Conservation (phyloP, 768 basidiomycete species). For the Boletellus emodensis region DNA sequence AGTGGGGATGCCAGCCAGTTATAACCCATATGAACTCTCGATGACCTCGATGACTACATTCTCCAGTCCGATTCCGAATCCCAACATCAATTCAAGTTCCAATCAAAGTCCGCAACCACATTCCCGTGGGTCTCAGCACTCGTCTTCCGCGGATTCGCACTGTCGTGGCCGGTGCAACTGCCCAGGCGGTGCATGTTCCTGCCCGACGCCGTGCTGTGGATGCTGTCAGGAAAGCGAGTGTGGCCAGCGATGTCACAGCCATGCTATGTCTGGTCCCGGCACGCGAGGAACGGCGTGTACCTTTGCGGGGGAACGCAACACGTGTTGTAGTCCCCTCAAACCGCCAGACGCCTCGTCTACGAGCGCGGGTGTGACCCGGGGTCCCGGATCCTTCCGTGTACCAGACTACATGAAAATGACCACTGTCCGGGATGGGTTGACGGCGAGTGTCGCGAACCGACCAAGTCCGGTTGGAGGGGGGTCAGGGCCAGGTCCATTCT, state of each 20-base stretch:
- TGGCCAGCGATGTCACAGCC: constrained; percentile 20
- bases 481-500: constrained; percentile 12
- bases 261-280: constrained; percentile 1
- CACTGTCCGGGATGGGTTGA: constrained; percentile 24
- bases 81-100: constrained; percentile 5
- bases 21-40: constrained; percentile 31
- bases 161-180: constrained; percentile 35
- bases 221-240: constrained; percentile 31
- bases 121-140: constrained; percentile 14
- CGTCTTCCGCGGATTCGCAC: constrained; percentile 22
- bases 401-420: constrained; percentile 35
- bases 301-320: constrained; percentile 34
- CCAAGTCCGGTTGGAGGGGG: constrained; percentile 13
- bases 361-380: constrained; percentile 6
- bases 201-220: constrained; percentile 31
- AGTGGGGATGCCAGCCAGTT: constrained; percentile 18
- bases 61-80: constrained; percentile 9
- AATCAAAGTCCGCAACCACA: constrained; percentile 2
- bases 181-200: constrained; percentile 29
- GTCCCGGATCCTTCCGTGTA: constrained; percentile 22
- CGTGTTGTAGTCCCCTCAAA: constrained; percentile 13
- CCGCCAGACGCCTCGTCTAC: constrained; percentile 8
- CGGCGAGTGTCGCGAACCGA: constrained; percentile 21
- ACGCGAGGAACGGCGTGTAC: constrained; percentile 24
- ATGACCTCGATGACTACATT: constrained; percentile 18